Conservation (phyloP, 1,139 yeast species). For the Meyerozyma elateridarum region DNA sequence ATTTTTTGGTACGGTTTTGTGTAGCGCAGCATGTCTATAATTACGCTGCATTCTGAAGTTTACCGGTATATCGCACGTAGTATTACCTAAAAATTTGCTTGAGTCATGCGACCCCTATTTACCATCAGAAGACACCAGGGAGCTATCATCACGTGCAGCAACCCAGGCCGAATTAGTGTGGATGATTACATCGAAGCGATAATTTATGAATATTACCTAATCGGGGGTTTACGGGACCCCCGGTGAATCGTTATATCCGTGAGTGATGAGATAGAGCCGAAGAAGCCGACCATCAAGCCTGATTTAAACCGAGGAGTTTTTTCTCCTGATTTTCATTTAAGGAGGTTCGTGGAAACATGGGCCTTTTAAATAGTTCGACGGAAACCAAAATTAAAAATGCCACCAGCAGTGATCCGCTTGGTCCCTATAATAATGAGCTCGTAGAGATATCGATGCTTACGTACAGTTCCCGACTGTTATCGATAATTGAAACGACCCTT, state of each 20-base stretch:
- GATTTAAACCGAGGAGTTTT: no score
- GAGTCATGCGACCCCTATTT: conserved; percentile 4
- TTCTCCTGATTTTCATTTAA: no score
- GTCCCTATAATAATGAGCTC: conserved; percentile 37
- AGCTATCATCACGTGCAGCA: no score
- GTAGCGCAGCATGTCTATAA: neutral
- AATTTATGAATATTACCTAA: no score
- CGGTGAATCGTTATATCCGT: no score
- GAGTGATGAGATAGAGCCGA: no score
- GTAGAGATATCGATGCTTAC: conserved; percentile 30
- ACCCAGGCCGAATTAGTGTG: no score
- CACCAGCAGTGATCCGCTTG: conserved; percentile 35
- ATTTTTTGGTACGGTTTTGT: conserved; percentile 7
- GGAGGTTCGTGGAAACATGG: no score
- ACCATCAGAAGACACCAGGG: no score
- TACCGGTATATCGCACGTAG: neutral
- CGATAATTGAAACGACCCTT: conserved; percentile 15
- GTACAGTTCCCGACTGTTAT: conserved; percentile 14
- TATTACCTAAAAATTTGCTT: neutral
- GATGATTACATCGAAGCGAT: no score
- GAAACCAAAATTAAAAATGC: conserved; percentile 18
- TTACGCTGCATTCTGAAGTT: neutral
- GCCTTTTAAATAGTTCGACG: conserved; percentile 12
- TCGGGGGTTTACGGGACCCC: no score
- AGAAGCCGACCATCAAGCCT: no score